phyloP scores from a whole-genome alignment of 352 stramenopile genomes.

The Detonula confervacea region DNA sequence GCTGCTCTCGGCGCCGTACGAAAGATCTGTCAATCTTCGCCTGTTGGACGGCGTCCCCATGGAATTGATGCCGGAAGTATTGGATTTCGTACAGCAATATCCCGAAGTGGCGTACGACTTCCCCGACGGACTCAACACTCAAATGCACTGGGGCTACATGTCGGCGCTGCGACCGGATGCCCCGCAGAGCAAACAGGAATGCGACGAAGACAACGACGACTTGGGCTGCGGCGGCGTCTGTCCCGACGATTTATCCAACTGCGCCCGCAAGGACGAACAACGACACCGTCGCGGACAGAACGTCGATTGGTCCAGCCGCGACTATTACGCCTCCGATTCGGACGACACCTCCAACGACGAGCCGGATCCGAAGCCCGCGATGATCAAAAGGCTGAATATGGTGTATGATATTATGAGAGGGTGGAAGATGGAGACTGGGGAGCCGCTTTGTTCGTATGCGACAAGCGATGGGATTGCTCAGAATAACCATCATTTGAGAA shows the following conservation, averaged over 20 bases:
- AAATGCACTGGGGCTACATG: slow-evolving; percentile 20
- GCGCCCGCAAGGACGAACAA: too few relatives aligned
- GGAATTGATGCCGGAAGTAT: slow-evolving; percentile 14
- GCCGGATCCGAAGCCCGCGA: neutral
- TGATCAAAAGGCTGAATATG: slow-evolving; percentile 15
- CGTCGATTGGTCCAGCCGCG: too few relatives aligned
- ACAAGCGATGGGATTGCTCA: neutral
- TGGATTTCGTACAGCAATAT: slow-evolving; percentile 26
- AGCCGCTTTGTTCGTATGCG: neutral
- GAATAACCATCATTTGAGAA: too few relatives aligned
- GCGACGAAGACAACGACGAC: neutral
- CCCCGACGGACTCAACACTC: neutral
- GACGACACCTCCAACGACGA: neutral
- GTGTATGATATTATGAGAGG: slow-evolving; percentile 12
- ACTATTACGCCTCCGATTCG: neutral
- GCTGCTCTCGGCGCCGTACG: slow-evolving; percentile 17
- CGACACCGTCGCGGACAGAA: too few relatives aligned
- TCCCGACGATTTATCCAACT: too few relatives aligned
- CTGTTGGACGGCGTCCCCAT: slow-evolving; percentile 1
- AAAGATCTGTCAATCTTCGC: slow-evolving; percentile 1
- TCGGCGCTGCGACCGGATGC: neutral
- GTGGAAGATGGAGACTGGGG: slow-evolving; percentile 7
- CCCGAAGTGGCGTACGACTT: neutral
- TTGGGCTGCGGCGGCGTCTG: too few relatives aligned
- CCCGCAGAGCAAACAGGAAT: neutral